Base-by-base conservation (phyloP, 1,284 basidiomycete genomes). In the Ustilago bromivora region DNA sequence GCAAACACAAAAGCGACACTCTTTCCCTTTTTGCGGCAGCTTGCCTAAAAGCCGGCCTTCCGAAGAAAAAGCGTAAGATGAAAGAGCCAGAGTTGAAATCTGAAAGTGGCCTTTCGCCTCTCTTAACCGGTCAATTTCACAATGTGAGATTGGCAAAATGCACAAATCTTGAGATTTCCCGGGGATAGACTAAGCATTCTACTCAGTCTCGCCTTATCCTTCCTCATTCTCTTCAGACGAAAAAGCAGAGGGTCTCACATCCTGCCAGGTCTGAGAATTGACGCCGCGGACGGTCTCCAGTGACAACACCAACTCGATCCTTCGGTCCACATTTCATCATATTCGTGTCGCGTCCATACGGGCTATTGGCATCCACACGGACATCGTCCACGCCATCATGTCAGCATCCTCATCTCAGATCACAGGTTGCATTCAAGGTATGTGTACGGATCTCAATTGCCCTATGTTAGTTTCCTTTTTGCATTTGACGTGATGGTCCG, bases 21-120 rank as follows among this genome's bases (percentile, higher is more conserved):
- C 40, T 19, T 19, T 46, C n/a, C 23, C 23, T 28, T 46, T 13
- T 41, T 15, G 10, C 13, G 12, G 10, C 40, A 41, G 40, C 19
- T n/a, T 41, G 23, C 10, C 57, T 58, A 58, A 58, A 58, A 58
- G 57, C 57, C 57, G 57, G 57, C 43, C 46, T n/a, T 58, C 57
- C 57, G 57, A 58, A 57, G 12, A 36, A 7, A 31, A 52, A 31
- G 49, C 4, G 12, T 49, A n/a, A 28, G 19, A 11, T 31, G 19
- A 28, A 28, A 52, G 31, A 52, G 1, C 11, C 43, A 34, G 11
- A 40, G 15, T 40, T 17, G 15, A 10, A 32, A 32, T 23, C 12
- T 57, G 55, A 57, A 43, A 57, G 55, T 38, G 34, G 40, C 56
- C 15, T 43, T 35, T 57, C 40, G 38, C 40, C 40, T 38, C 40